phyloP scores from a whole-genome alignment of 768 basidiomycete genomes.

The Hebeloma cylindrosporum region DNA sequence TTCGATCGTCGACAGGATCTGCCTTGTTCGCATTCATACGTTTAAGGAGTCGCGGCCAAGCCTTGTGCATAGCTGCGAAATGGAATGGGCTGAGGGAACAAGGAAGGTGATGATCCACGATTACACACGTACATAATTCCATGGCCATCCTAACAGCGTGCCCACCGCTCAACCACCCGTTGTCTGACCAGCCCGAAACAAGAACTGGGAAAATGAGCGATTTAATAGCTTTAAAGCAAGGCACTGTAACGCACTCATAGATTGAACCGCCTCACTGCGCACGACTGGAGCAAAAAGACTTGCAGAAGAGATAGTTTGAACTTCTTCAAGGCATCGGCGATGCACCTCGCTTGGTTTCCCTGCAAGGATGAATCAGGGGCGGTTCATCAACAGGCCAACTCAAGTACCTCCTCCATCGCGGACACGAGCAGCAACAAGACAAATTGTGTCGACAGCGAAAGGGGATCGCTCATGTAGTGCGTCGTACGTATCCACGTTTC shows the following conservation, averaged over 20 bases:
- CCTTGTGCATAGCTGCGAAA: slow-evolving; percentile 77
- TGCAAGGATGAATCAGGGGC: slow-evolving; percentile 29
- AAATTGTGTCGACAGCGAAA: slow-evolving; percentile 90
- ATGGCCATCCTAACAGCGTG: slow-evolving; percentile 98
- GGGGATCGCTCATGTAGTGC: slow-evolving; percentile 86
- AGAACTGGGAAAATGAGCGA: slow-evolving; percentile 52
- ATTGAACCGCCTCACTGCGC: slow-evolving; percentile 86
- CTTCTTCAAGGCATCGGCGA: slow-evolving; percentile 75
- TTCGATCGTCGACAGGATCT: slow-evolving; percentile 62
- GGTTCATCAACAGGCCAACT: not conserved
- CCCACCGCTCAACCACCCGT: slow-evolving; percentile 92
- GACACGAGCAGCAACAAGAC: slow-evolving; percentile 90
- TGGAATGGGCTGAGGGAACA: not conserved
- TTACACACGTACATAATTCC: slow-evolving; percentile 73
- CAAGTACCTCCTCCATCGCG: slow-evolving; percentile 83
- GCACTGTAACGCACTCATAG: slow-evolving; percentile 70
- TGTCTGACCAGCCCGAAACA: slow-evolving; percentile 92
- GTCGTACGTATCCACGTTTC: slow-evolving; percentile 80
- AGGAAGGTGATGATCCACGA: slow-evolving; percentile 9
- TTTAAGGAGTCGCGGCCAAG: slow-evolving; percentile 80
- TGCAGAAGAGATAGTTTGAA: slow-evolving; percentile 79
- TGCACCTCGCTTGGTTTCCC: slow-evolving; percentile 76
- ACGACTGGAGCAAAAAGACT: slow-evolving; percentile 86
- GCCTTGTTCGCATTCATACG: slow-evolving; percentile 73
- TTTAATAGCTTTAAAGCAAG: slow-evolving; percentile 2